phyloP scores from a whole-genome alignment of 139 green algal species.

The Chlorella sp. region DNA sequence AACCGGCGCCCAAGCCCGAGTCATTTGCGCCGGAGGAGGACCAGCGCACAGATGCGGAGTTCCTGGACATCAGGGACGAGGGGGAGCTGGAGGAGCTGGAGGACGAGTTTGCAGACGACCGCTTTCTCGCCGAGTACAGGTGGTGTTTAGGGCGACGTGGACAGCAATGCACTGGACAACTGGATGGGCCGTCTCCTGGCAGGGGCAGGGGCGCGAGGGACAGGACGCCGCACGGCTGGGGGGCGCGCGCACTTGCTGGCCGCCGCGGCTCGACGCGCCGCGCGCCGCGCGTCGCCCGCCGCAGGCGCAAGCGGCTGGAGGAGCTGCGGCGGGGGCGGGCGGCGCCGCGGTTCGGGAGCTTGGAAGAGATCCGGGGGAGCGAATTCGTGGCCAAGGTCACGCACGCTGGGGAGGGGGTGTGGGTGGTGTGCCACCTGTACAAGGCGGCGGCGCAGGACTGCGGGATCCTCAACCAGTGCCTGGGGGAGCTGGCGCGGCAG shows the following conservation, averaged over 20 bases:
- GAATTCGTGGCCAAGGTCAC: conserved; percentile 89
- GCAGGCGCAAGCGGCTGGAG: conserved; percentile 70
- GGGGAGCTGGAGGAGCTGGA: conserved; percentile 69
- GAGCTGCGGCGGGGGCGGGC: conserved; percentile 60
- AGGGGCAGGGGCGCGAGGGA: no score
- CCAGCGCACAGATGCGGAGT: conserved; percentile 37
- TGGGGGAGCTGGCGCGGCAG: conserved; percentile 74
- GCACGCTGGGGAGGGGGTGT: conserved; percentile 65
- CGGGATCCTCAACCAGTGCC: conserved; percentile 61
- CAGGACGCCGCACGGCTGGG: no score
- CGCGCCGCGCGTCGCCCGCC: no score
- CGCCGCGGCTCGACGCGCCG: neutral
- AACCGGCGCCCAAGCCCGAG: conserved; percentile 63
- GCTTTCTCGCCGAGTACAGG: conserved; percentile 77
- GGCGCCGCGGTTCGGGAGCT: conserved; percentile 58
- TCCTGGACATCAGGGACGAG: conserved; percentile 52
- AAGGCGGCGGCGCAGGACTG: conserved; percentile 75
- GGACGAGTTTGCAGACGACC: conserved; percentile 82
- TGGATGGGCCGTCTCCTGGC: no score
- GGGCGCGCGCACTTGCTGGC: no score
- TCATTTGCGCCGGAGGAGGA: conserved; percentile 57
- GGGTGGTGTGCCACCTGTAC: conserved; percentile 87
- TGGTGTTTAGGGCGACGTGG: no score
- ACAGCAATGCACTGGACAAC: no score
- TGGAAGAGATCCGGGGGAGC: conserved; percentile 65